Conservation (phyloP, 176 grass and related monocot genomes). For the Lolium multiflorum region DNA sequence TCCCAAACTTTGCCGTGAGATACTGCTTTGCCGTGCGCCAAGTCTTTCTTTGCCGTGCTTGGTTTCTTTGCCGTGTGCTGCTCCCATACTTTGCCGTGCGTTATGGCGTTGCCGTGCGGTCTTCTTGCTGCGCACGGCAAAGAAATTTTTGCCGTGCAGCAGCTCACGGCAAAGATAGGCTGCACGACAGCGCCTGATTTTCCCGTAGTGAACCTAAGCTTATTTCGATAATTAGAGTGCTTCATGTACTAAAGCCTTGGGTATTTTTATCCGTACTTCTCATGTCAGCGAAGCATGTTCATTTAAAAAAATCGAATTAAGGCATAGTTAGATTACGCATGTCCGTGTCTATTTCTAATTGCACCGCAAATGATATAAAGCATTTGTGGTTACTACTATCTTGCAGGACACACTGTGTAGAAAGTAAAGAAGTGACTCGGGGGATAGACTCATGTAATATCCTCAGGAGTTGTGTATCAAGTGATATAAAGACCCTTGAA, state of each 20-base stretch:
- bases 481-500: slow-evolving; percentile 89
- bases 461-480: slow-evolving; percentile 85
- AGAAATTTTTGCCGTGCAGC: too few species aligned
- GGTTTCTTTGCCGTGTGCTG: too few species aligned
- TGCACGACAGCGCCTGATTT: too few species aligned
- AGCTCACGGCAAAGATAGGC: too few species aligned
- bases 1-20: too few species aligned
- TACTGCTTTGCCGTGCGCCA: too few species aligned
- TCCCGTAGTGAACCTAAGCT: too few species aligned
- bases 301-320: slow-evolving; percentile 17
- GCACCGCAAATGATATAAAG: background rate
- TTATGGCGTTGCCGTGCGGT: too few species aligned
- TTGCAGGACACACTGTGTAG: slow-evolving; percentile 79
- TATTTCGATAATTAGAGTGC: background rate
- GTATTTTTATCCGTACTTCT: background rate
- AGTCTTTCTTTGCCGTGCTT: too few species aligned
- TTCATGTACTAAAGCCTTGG: background rate
- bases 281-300: slow-evolving; percentile 1
- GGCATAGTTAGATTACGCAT: background rate
- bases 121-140: too few species aligned
- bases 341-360: background rate
- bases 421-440: slow-evolving; percentile 79
- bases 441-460: slow-evolving; percentile 78
- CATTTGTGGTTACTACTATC: slow-evolving; percentile 28
- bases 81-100: too few species aligned